Evolutionary conservation across 164 flowering plant species (phyloP).

Genomic region (Houttuynia cordata): DNA sequence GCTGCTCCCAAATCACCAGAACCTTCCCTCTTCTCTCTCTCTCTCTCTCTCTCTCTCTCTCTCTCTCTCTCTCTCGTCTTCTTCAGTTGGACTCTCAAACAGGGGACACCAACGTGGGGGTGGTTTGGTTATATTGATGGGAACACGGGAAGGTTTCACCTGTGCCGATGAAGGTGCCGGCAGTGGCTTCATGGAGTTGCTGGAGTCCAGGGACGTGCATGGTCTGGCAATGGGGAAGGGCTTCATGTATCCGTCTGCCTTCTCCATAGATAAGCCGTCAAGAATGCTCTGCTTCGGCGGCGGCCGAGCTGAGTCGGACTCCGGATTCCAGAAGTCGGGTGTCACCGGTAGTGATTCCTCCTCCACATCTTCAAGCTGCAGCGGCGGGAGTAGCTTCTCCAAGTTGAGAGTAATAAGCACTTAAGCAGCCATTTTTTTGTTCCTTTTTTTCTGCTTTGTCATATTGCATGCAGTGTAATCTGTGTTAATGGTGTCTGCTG

Average conservation of each 20-base stretch:
- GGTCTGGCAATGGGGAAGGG: constrained; percentile 14
- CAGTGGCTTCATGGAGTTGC: constrained; percentile 32
- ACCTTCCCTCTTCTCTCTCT: too few relatives aligned
- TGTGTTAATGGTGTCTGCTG: background rate
- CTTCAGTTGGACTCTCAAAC: too few relatives aligned
- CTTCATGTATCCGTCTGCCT: constrained; percentile 15
- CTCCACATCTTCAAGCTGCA: constrained; percentile 30
- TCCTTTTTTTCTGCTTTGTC: background rate
- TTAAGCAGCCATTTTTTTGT: background rate
- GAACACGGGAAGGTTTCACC: constrained; percentile 19
- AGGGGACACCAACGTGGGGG: too few relatives aligned
- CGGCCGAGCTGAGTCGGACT: constrained; percentile 1
- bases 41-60: too few relatives aligned
- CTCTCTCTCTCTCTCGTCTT: too few relatives aligned
- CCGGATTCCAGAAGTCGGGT: constrained; percentile 20
- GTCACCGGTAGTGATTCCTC: constrained; percentile 37
- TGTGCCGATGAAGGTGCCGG: constrained; percentile 4
- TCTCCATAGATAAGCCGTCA: constrained; percentile 18
- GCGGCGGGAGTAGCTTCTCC: constrained; percentile 14
- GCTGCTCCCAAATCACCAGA: too few relatives aligned
- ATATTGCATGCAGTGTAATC: background rate
- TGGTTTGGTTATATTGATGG: constrained; percentile 18
- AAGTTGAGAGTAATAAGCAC: constrained; percentile 23
- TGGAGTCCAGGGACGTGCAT: constrained; percentile 24
- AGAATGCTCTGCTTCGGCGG: constrained; percentile 56